Evolutionary conservation across 2,329 filamentous ascomycete genomes (phyloP), one percentile per base, ranked within the genome.

Genomic region (Monilinia fructigena): DNA sequence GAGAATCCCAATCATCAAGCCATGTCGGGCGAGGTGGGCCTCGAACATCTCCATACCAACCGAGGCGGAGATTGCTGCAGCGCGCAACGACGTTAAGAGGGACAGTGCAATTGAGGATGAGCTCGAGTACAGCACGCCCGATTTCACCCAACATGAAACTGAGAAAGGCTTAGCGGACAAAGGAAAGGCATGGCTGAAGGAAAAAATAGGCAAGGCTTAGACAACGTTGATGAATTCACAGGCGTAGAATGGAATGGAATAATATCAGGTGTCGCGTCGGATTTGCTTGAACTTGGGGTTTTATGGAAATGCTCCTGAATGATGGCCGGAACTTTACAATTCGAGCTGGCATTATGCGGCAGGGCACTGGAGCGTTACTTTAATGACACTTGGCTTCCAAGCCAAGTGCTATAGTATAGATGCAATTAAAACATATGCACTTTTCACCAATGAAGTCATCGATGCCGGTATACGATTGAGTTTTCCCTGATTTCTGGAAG

Each of bases 1-100:
- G 86, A 66, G 77, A 81, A 54, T 86, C 86, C 74, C 78, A 80
- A n/a, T 83, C 83, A 53, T 83, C 83, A 38, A 84, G 85, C 67
- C 87, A 92, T 76, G 83, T 86, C 73, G 91, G 91, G 52, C 87
- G 91, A 50, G 91, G 91, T 48, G 91, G 65, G 88, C 89, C 26
- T 90, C 89, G 69, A 94, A 93, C 77, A 78, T 91, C 60, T 84
- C 85, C 79, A 82, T 81, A 71, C 78, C 80, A 58, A 78, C 77
- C 65, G 76, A 72, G 18, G 71, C 72, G 18, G 76, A 78, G 20
- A 66, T 76, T 40, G 70, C 66, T 3, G 67, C 72, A 35, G 75
- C 76, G 20, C 70, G 69, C 52, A 72, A 77, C 50, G 76, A 77
- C 42, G 42, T 18, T 1, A 66, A 68, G 26, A 69, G 68, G 67